Evolutionary conservation across 2,329 filamentous ascomycete species (phyloP), one percentile per base, ranked within the genome.

Genomic region (Sporothrix brasiliensis): DNA sequence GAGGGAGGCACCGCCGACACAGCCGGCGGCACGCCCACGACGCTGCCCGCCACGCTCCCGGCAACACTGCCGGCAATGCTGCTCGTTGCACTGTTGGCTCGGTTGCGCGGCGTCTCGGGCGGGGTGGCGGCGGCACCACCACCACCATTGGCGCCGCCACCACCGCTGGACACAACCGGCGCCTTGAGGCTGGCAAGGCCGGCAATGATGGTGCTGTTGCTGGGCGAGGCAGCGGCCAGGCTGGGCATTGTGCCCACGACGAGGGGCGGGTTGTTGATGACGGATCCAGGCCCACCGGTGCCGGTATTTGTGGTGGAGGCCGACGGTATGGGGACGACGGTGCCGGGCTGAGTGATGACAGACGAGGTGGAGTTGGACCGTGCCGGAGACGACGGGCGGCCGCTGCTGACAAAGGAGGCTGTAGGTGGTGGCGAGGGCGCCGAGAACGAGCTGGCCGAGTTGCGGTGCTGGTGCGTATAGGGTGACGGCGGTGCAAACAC

Each of bases 281-380:
- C 84, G 19, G 69, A 56, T 9, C 41, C 67, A 11, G 52, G 66
- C 21, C 39, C 24, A 6, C 52, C 39, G 52, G 9, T 16, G 24
- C 52, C 41, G 9, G n/a, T 49, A 54, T 27, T 61, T 39, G 60
- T 21, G 3, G 63, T 13, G 9, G 34, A 60, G 13, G 41, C 52
- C 10, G 65, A 82, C 21, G 80, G 79, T 6, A 52, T 9, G 2
- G 49, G 50, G 21, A 39, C 60, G 21, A 79, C 76, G 0, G 86
- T 85, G 1, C 83, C 78, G 5, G 58, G 39, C 73, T 89, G 88
- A 0, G 92, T 94, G 4, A 90, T 87, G 61, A 94, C 85, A 13
- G 92, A 96, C 0, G 92, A 94, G 0, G 91, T 87, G 5, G 93
- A 96, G 77, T 93, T 96, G n/a, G 92, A 94, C 72, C 93, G 86